Evolutionary conservation across 768 basidiomycete genomes (phyloP).

Genomic region (Daedaleopsis sinensis): DNA sequence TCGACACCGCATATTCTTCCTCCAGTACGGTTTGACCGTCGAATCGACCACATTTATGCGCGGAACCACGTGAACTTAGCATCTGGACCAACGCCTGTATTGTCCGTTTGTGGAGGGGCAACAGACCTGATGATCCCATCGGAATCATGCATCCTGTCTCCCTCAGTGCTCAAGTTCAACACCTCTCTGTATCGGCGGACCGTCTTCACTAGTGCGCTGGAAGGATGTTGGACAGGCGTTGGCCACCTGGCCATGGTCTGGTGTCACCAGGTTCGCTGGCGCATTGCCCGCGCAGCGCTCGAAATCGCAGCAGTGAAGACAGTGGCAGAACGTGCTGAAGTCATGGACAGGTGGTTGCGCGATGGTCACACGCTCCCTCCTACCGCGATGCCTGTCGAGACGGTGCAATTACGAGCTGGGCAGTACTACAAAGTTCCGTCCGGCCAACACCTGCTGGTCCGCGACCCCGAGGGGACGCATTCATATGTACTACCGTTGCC

Average conservation of each 20-base stretch:
- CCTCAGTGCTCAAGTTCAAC: constrained; percentile 3
- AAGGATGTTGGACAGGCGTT: constrained; percentile 94
- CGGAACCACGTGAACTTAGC: constrained; percentile 44
- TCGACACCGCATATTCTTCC: constrained; percentile 90
- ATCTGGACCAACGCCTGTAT: constrained; percentile 58
- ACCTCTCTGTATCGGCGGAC: constrained; percentile 50
- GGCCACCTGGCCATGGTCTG: constrained; percentile 98
- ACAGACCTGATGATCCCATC: constrained; percentile 92
- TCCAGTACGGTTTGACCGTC: constrained; percentile 84
- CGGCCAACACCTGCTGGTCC: constrained; percentile 8
- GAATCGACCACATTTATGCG: constrained; percentile 75
- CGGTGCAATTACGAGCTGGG: constrained; percentile 4
- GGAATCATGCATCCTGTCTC: constrained; percentile 76
- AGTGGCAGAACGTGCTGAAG: constrained; percentile 32
- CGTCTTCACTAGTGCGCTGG: constrained; percentile 84
- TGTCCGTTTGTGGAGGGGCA: constrained; percentile 91
- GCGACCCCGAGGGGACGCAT: constrained; percentile 4
- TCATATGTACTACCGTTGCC: constrained; percentile 39
- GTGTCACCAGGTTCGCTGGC: constrained; percentile 97
- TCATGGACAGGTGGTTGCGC: constrained; percentile 70
- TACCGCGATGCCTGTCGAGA: background rate
- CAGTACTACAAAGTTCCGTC: constrained; percentile 3
- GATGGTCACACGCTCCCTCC: constrained; percentile 56
- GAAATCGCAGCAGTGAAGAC: constrained; percentile 52
- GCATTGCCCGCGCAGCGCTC: constrained; percentile 77